A percentile compares a stretch with the other conserved stretches of the same genome.
phyloP scores from a whole-genome alignment of 2,329 filamentous ascomycete species.

The Colletotrichum orbiculare region DNA sequence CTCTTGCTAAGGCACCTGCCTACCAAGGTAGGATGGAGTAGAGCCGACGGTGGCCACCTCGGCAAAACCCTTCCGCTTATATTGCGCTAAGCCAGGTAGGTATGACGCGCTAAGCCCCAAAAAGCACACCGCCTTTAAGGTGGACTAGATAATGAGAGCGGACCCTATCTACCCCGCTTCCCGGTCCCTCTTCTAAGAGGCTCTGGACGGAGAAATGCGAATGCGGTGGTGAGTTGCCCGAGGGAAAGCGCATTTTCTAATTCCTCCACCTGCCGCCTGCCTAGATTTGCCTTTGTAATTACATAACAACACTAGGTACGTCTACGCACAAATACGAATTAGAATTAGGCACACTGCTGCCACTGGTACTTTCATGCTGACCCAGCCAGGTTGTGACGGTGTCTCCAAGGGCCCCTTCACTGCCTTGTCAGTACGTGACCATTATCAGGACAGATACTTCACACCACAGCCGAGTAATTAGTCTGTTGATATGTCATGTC shows the following conservation, averaged over 20 bases:
- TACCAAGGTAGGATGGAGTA: neutral
- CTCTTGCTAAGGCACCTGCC: neutral
- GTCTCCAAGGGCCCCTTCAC: too few relatives aligned
- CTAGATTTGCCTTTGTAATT: too few relatives aligned
- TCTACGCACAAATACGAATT: too few relatives aligned
- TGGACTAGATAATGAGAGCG: slow-evolving; percentile 5
- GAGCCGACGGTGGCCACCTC: slow-evolving; percentile 6
- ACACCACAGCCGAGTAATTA: too few relatives aligned
- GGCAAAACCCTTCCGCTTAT: slow-evolving; percentile 27
- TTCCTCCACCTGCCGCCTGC: too few relatives aligned
- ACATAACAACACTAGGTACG: too few relatives aligned
- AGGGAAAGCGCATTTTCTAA: neutral
- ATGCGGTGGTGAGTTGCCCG: neutral
- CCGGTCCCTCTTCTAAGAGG: slow-evolving; percentile 7
- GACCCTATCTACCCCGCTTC: slow-evolving; percentile 8
- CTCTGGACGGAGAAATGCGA: neutral
- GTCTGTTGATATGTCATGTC: neutral
- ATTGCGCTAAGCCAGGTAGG: neutral
- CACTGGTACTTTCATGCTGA: too few relatives aligned
- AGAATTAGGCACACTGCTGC: too few relatives aligned
- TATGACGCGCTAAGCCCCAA: slow-evolving; percentile 1
- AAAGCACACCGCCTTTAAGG: slow-evolving; percentile 19
- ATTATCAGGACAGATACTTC: too few relatives aligned
- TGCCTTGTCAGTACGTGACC: too few relatives aligned
- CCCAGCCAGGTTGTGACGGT: too few relatives aligned